Conservation (phyloP, 805 yeast species). For the Danielozyma ontarioensis region DNA sequence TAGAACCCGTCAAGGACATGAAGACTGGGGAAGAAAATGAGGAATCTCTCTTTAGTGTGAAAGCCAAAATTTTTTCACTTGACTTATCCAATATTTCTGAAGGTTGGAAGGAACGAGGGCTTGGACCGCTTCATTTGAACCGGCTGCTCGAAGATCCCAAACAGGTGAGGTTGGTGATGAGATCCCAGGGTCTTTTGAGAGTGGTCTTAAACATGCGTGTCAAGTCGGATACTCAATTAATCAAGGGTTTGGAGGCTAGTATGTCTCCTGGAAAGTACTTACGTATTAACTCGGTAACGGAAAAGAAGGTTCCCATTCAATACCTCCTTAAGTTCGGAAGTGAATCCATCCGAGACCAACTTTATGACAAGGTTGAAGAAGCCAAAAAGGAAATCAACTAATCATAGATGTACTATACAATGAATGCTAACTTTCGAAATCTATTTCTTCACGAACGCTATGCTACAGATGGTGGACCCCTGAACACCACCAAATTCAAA, state of each 20-base stretch:
- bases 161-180: conserved; percentile 75
- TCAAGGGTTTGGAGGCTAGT: conserved; percentile 84
- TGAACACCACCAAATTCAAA: conserved; percentile 86
- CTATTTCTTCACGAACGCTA: conserved; percentile 57
- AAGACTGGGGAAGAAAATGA: conserved; percentile 93
- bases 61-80: conserved; percentile 74
- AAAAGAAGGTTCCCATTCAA: conserved; percentile 66
- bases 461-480: conserved; percentile 84
- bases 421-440: background rate
- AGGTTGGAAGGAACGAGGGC: conserved; percentile 97
- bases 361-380: conserved; percentile 47
- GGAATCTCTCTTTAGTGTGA: conserved; percentile 56
- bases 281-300: conserved; percentile 58
- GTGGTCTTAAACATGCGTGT: conserved; percentile 78
- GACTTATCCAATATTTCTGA: conserved; percentile 58
- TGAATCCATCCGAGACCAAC: conserved; percentile 52
- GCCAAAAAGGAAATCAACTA: conserved; percentile 16
- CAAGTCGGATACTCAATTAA: conserved; percentile 53
- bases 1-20: conserved; percentile 49
- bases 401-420: conserved; percentile 1
- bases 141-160: conserved; percentile 28
- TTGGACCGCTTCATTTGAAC: conserved; percentile 83
- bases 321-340: conserved; percentile 73
- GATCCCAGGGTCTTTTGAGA: conserved; percentile 80
- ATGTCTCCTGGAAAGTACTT: conserved; percentile 78